Evolutionary conservation across 2,329 filamentous ascomycete genomes (phyloP).

Genomic region (Nemania sp.): DNA sequence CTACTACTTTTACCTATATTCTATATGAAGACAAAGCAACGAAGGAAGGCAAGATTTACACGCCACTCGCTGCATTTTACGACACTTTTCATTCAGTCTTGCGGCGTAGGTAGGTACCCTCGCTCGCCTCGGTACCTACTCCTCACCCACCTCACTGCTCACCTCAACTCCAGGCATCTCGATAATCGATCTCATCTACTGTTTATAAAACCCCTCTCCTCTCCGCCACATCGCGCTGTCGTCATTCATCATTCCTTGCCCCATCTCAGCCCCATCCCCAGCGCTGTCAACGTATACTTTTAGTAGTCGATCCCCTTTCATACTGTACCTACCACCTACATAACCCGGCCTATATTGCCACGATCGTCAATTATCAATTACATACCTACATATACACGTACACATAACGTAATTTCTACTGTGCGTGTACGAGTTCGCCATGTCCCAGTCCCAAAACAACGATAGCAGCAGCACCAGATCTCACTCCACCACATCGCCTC

Average conservation of each 20-base stretch:
- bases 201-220: not conserved
- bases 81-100: too few species aligned
- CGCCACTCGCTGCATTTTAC: too few species aligned
- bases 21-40: too few species aligned
- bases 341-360: not conserved
- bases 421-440: slow-evolving; percentile 26
- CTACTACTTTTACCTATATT: too few species aligned
- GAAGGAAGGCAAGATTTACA: too few species aligned
- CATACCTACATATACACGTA: slow-evolving; percentile 3
- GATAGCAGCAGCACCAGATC: slow-evolving; percentile 30
- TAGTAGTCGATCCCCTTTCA: too few species aligned
- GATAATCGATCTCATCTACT: slow-evolving; percentile 18
- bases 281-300: not conserved
- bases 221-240: slow-evolving; percentile 10
- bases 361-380: not conserved
- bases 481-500: slow-evolving; percentile 29
- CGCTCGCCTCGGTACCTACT: not conserved
- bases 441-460: slow-evolving; percentile 43
- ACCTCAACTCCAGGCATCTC: slow-evolving; percentile 24
- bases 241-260: not conserved
- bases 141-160: not conserved
- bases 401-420: slow-evolving; percentile 5
- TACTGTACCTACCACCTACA: not conserved
- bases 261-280: slow-evolving; percentile 6
- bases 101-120: too few species aligned